Evolutionary conservation across 495 filamentous ascomycete genomes (phyloP).

Genomic region (Glonium stellatum): DNA sequence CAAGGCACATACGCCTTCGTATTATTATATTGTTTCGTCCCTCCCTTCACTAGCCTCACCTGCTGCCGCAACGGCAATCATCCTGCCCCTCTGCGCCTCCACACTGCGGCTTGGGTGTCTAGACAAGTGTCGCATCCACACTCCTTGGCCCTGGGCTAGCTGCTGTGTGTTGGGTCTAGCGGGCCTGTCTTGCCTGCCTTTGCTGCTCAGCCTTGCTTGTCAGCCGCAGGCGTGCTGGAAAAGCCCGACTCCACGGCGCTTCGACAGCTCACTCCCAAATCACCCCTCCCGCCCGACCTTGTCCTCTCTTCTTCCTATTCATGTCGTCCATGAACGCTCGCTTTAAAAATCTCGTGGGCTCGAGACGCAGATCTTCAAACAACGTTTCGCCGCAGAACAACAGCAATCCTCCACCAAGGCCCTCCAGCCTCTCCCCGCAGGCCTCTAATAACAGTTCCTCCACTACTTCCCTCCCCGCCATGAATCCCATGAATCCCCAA

Average conservation of each 20-base stretch:
- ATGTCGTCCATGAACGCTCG: constrained; percentile 36
- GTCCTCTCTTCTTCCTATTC: constrained; percentile 15
- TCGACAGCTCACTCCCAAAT: too few relatives aligned
- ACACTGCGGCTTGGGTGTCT: too few relatives aligned
- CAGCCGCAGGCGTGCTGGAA: neutral
- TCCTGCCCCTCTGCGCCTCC: too few relatives aligned
- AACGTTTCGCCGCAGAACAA: constrained; percentile 27
- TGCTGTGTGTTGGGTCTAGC: neutral
- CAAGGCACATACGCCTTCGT: too few relatives aligned
- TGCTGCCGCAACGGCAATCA: too few relatives aligned
- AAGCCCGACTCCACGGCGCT: too few relatives aligned
- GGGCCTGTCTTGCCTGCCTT: neutral
- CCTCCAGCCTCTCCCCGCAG: constrained; percentile 28
- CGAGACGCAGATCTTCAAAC: constrained; percentile 33
- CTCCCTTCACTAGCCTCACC: too few relatives aligned
- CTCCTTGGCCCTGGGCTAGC: neutral
- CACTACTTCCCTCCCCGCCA: constrained; percentile 23
- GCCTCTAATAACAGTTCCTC: constrained; percentile 22
- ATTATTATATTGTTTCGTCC: too few relatives aligned
- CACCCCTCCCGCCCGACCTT: neutral
- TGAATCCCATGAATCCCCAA: constrained; percentile 33
- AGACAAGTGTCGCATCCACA: too few relatives aligned
- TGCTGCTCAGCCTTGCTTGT: neutral
- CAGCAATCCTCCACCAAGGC: constrained; percentile 22
- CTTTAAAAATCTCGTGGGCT: constrained; percentile 36